Evolutionary conservation across 768 basidiomycete species (phyloP), one percentile per base, ranked within the genome.

Genomic region (Amanita muscaria): DNA sequence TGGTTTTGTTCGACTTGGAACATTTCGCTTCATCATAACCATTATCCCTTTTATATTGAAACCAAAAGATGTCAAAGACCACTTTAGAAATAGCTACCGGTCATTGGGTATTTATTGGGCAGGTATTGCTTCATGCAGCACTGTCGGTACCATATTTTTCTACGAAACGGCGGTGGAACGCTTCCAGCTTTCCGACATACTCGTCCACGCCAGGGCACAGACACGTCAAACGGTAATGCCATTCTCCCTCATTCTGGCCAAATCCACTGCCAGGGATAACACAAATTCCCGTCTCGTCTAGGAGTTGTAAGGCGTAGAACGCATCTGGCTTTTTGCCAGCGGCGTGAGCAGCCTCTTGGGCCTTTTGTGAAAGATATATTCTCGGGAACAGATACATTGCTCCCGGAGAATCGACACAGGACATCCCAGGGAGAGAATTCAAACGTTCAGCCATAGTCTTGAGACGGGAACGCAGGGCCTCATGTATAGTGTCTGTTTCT

Each of bases 251-350:
- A 64, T 74, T 83, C 68, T 97, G 93, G 4, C 93, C 93, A 60
- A 99, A 99, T 1, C 94, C 94, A 38, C 80, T 83, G 0, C 94
- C 94, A 4, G 92, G 88, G 4, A 97, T 88, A 16, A 88, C 87
- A 56, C 92, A 96, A 51, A 98, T 96, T 4, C 91, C 91, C 0
- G 90, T 92, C 61, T 75, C 74, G 50, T 94, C 89, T 41, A 99
- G 72, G 40, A 99, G 61, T 52, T 73, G 76, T 29, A 94, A 69
- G 16, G 88, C 77, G 59, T 99, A 99, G 57, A 93, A 83, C 33
- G 80, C 83, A 60, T 99, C 94, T 3, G 94, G 86, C 53, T 74
- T 74, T 65, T 88, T 88, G 1, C 84, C 86, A 1, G 67, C 73
- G 54, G 72, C 64, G 51, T 70, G 62, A 24, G 94, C 94, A 5